phyloP scores from a whole-genome alignment of 306 rosid species.

The Carpinus fangiana region DNA sequence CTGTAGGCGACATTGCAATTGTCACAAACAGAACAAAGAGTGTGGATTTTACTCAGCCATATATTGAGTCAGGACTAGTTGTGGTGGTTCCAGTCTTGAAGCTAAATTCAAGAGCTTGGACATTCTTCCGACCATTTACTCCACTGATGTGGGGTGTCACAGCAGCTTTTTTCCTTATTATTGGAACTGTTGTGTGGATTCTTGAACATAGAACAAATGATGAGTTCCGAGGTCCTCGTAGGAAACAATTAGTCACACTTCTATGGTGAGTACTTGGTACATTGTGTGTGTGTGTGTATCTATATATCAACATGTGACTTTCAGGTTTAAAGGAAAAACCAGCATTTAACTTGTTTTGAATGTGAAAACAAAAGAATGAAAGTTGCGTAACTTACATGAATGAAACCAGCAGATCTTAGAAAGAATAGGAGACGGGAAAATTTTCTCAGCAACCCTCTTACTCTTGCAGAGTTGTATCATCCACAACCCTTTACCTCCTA shows the following conservation, averaged over 20 bases:
- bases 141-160: conserved; percentile 46
- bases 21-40: conserved; percentile 47
- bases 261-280: conserved; percentile 35
- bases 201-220: conserved; percentile 49
- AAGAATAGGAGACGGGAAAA: background rate
- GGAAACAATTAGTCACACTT: conserved; percentile 40
- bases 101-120: conserved; percentile 41
- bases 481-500: background rate
- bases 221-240: conserved; percentile 53
- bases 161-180: conserved; percentile 36
- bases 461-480: background rate
- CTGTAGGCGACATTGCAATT: conserved; percentile 52
- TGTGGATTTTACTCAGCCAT: conserved; percentile 53
- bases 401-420: background rate
- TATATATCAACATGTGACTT: background rate
- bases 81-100: conserved; percentile 43
- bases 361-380: background rate
- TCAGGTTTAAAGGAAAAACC: background rate
- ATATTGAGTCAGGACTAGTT: conserved; percentile 51
- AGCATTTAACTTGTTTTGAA: background rate
- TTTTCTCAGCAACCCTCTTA: background rate
- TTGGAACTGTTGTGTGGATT: conserved; percentile 53
- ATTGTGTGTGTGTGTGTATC: background rate
- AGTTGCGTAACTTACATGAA: background rate
- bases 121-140: conserved; percentile 45